These are phyloP conservation scores for Vigna unguiculata DNA, from an alignment of 306 rosid genomes.

Conservation along the genomic window DNA sequence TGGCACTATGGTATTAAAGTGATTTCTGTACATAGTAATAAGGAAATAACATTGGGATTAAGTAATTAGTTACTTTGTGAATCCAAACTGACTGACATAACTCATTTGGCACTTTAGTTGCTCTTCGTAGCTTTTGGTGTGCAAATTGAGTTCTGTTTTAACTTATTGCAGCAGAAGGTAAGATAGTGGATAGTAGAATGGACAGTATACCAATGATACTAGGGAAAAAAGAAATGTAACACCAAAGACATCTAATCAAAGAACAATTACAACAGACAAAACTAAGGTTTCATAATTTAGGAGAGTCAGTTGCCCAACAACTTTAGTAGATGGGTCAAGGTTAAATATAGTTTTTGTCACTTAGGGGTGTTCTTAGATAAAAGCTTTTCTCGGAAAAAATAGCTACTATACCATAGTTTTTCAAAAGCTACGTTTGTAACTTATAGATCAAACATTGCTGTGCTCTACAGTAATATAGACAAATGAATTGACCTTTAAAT, in stretches of 20 bases:
- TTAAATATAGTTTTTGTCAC: neutral
- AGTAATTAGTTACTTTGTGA: conserved; percentile 14
- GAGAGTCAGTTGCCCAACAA: neutral
- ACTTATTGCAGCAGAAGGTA: neutral
- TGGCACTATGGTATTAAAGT: conserved; percentile 7
- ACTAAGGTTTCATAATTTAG: neutral
- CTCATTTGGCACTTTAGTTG: neutral
- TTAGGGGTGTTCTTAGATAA: neutral
- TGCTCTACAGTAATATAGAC: too few species aligned
- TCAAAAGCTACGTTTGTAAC: neutral
- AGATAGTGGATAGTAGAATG: neutral
- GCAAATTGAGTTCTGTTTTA: neutral
- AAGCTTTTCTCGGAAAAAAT: neutral
- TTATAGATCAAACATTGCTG: neutral
- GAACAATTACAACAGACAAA: neutral
- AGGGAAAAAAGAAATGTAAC: neutral
- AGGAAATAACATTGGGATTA: conserved; percentile 13
- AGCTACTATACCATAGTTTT: neutral
- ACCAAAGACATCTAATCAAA: neutral
- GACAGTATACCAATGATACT: neutral
- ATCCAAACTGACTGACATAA: neutral
- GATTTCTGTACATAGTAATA: neutral
- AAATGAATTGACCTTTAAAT: neutral
- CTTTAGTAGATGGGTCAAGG: neutral
- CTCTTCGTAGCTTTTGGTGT: neutral